phyloP scores from a whole-genome alignment of 495 filamentous ascomycete species.

The Cairneyella variabilis region DNA sequence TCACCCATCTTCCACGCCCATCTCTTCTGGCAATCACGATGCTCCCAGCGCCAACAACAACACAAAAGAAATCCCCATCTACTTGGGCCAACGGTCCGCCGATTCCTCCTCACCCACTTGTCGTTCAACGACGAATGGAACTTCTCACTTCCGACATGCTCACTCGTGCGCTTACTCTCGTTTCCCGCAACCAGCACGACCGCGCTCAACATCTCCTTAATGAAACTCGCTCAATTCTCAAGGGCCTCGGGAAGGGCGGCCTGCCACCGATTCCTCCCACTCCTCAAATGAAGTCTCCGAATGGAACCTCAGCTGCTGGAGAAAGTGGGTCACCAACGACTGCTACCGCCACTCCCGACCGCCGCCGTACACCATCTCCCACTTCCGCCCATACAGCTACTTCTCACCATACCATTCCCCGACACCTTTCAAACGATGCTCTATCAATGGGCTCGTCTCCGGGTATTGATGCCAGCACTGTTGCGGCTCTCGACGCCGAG shows the following conservation, averaged over 20 bases:
- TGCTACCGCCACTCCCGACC: conserved; percentile 28
- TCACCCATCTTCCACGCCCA: conserved; percentile 82
- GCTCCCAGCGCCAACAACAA: conserved; percentile 68
- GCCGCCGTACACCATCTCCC: conserved; percentile 39
- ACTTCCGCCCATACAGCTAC: conserved; percentile 46
- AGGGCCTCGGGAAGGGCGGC: conserved; percentile 91
- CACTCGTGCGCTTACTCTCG: conserved; percentile 84
- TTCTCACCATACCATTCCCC: conserved; percentile 23
- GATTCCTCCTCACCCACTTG: conserved; percentile 91
- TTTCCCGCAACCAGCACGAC: conserved; percentile 88
- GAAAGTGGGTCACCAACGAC: conserved; percentile 22
- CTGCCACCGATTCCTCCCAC: conserved; percentile 81
- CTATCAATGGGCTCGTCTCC: conserved; percentile 36
- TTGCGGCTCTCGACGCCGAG: conserved; percentile 85
- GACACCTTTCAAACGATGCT: conserved; percentile 31
- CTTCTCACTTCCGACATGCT: conserved; percentile 98
- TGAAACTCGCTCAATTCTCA: conserved; percentile 93
- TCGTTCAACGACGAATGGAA: conserved; percentile 98
- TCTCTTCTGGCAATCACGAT: conserved; percentile 97
- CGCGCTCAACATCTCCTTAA: conserved; percentile 85
- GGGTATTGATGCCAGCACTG: conserved; percentile 72
- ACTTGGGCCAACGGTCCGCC: conserved; percentile 63
- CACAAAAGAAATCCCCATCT: conserved; percentile 47
- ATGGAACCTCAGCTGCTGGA: neutral
- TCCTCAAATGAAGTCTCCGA: conserved; percentile 25